Evolutionary conservation across 2,329 filamentous ascomycete species (phyloP).

Genomic region (Paraconiothyrium brasiliense): DNA sequence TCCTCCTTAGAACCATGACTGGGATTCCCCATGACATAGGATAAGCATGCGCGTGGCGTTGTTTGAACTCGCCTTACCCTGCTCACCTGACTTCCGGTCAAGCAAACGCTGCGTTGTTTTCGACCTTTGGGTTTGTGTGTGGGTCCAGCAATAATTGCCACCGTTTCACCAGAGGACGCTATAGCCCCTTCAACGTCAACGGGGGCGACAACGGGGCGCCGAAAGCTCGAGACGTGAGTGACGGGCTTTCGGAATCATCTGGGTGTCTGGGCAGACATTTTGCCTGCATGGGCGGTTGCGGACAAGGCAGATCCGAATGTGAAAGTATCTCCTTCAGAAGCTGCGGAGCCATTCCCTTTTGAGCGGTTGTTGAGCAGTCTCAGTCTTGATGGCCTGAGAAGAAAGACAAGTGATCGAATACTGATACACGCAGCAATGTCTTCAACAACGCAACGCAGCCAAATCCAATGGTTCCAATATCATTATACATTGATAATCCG

Average conservation of each 20-base stretch:
- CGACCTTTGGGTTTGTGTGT: background rate
- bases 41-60: no score
- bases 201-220: no score
- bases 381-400: no score
- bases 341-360: no score
- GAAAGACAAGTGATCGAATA: no score
- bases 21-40: no score
- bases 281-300: no score
- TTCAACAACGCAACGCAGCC: background rate
- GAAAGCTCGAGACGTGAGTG: background rate
- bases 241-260: background rate
- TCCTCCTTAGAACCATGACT: no score
- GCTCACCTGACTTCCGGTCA: background rate
- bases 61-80: background rate
- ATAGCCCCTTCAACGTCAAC: background rate
- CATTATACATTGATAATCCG: slow-evolving; percentile 15
- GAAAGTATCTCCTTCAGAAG: no score
- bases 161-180: slow-evolving; percentile 5
- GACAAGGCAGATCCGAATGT: no score
- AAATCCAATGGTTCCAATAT: slow-evolving; percentile 2
- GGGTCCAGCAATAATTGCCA: slow-evolving; percentile 1
- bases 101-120: background rate
- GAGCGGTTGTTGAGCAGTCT: no score
- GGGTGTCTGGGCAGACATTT: no score
- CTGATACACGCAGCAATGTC: background rate